Conservation (phyloP, 805 yeast species). For the Teunomyces aglyptinius region DNA sequence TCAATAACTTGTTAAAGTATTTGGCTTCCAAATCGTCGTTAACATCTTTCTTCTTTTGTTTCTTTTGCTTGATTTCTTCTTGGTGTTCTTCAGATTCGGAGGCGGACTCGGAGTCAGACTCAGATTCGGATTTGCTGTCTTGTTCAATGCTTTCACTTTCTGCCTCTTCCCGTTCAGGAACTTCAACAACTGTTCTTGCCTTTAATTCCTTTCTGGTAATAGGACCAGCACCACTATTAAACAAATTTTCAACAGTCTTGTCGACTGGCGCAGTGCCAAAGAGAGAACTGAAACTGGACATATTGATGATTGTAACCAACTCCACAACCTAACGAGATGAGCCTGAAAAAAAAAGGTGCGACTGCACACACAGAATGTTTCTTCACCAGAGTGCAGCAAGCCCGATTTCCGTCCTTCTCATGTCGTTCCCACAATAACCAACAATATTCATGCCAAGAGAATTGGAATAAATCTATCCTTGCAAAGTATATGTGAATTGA, state of each 20-base stretch:
- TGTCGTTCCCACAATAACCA: not conserved
- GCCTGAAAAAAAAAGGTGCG: conserved; percentile 2
- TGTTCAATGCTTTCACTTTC: conserved; percentile 18
- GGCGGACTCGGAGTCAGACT: conserved; percentile 5
- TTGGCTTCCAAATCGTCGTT: conserved; percentile 54
- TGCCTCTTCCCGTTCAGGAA: conserved; percentile 15
- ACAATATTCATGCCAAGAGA: too few relatives aligned
- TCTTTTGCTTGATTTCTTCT: conserved; percentile 18
- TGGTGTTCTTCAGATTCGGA: conserved; percentile 19
- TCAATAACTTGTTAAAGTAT: conserved; percentile 51
- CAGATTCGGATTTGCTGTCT: conserved; percentile 4
- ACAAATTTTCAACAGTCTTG: conserved; percentile 28
- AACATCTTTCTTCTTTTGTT: conserved; percentile 27
- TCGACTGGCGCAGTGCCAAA: conserved; percentile 33
- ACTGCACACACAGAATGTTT: not conserved
- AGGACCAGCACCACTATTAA: conserved; percentile 42
- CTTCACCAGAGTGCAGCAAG: too few relatives aligned
- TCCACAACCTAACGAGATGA: conserved; percentile 1
- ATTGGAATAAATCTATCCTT: not conserved
- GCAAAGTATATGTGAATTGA: too few relatives aligned
- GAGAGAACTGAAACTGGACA: conserved; percentile 36
- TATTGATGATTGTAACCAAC: conserved; percentile 9
- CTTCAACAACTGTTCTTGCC: conserved; percentile 30
- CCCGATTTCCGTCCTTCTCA: not conserved
- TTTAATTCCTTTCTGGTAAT: conserved; percentile 37